Evolutionary conservation across 2,329 filamentous ascomycete species (phyloP).

Genomic region (Colletotrichum orchidophilum): DNA sequence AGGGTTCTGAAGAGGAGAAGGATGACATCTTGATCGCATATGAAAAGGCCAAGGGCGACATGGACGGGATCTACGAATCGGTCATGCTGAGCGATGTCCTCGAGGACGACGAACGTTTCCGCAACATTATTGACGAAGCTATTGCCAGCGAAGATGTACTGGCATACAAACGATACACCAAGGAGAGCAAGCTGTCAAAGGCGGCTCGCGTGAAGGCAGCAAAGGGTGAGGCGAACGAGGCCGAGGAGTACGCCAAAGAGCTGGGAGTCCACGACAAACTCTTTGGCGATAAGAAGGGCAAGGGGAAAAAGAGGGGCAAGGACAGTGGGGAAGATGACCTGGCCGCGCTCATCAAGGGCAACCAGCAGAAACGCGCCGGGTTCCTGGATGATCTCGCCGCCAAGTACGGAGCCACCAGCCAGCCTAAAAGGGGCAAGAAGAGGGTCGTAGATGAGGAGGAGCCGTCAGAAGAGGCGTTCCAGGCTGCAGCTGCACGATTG

Average conservation of each 20-base stretch:
- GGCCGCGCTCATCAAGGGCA: constrained; percentile 78
- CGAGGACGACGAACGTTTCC: constrained; percentile 87
- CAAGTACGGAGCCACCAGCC: constrained; percentile 70
- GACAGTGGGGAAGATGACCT: constrained; percentile 62
- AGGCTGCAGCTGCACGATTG: constrained; percentile 63
- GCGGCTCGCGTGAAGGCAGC: constrained; percentile 69
- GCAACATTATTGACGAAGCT: constrained; percentile 81
- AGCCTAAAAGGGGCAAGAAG: constrained; percentile 63
- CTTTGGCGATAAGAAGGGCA: constrained; percentile 59
- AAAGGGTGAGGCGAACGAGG: constrained; percentile 74
- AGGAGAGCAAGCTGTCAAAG: constrained; percentile 75
- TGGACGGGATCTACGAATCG: constrained; percentile 79
- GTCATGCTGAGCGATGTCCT: constrained; percentile 89
- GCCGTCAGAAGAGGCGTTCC: constrained; percentile 69
- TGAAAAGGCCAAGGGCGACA: constrained; percentile 74
- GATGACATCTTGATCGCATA: constrained; percentile 82
- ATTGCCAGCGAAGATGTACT: constrained; percentile 76
- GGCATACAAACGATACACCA: constrained; percentile 73
- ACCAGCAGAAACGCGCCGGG: constrained; percentile 70
- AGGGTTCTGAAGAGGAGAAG: constrained; percentile 85
- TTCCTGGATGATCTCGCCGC: constrained; percentile 81
- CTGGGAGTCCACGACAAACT: constrained; percentile 78
- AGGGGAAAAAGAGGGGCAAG: constrained; percentile 49
- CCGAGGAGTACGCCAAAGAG: constrained; percentile 79
- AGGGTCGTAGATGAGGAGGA: constrained; percentile 69